Conservation (phyloP, 73 alveolate species). For the Stentor roeselii region DNA sequence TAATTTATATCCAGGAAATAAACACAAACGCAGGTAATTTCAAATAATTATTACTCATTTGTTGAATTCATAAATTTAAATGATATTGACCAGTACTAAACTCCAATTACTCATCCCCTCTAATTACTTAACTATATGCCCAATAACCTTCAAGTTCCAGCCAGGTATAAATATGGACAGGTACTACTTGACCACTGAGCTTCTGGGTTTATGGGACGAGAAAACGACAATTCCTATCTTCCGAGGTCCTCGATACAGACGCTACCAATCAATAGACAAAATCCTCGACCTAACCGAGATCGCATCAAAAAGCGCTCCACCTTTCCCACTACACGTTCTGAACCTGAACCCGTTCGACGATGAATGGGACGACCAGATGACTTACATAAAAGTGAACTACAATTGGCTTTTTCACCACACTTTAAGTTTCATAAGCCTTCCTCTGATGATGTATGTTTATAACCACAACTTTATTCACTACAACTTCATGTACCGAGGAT, state of each 20-base stretch:
- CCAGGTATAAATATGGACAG: conserved; percentile 73
- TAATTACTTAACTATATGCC: too few relatives aligned
- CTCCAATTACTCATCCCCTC: too few relatives aligned
- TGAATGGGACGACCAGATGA: conserved; percentile 82
- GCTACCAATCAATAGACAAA: conserved; percentile 71
- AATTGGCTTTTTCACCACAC: conserved; percentile 17
- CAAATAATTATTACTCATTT: too few relatives aligned
- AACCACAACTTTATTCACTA: conserved; percentile 34
- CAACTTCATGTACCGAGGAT: conserved; percentile 8
- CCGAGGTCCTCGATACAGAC: conserved; percentile 72
- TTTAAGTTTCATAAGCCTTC: conserved; percentile 14
- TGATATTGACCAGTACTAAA: too few relatives aligned
- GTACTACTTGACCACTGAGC: conserved; percentile 52
- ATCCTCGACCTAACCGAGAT: conserved; percentile 69
- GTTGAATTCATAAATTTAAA: too few relatives aligned
- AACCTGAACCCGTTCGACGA: conserved; percentile 62
- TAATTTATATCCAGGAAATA: too few relatives aligned
- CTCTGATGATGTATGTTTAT: conserved; percentile 1
- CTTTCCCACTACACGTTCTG: conserved; percentile 53
- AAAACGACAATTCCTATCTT: conserved; percentile 42
- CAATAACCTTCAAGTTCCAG: too few relatives aligned
- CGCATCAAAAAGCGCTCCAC: conserved; percentile 57
- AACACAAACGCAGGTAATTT: too few relatives aligned
- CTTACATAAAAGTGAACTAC: conserved; percentile 58
- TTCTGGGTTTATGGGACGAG: conserved; percentile 68